Conservation (phyloP, 306 rosid species). For the Pyrus pyrifolia region DNA sequence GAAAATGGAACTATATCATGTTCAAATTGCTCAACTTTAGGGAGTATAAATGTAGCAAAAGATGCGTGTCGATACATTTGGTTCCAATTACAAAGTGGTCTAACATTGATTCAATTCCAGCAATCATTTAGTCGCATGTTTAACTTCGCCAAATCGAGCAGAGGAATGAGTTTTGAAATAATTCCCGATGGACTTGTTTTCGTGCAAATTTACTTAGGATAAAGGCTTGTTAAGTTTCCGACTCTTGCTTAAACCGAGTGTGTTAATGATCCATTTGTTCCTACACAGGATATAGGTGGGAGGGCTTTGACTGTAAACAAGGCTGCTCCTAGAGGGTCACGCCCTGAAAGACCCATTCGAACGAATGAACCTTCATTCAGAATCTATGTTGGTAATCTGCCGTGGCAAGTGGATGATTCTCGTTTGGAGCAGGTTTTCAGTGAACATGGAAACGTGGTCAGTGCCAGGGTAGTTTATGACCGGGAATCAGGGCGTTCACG, state of each 20-base stretch:
- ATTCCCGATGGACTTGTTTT: neutral
- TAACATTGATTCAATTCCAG: neutral
- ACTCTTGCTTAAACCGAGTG: neutral
- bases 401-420: constrained; percentile 56
- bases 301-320: constrained; percentile 37
- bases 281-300: constrained; percentile 27
- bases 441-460: constrained; percentile 66
- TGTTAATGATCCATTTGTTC: neutral
- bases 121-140: neutral
- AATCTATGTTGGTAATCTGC: constrained; percentile 28
- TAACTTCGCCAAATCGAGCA: neutral
- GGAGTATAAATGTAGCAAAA: neutral
- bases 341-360: constrained; percentile 23
- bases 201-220: neutral
- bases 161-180: neutral
- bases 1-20: too few relatives aligned
- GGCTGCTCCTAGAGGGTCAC: constrained; percentile 42
- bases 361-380: constrained; percentile 24
- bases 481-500: constrained; percentile 78
- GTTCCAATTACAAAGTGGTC: neutral
- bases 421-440: constrained; percentile 71
- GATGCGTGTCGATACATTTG: neutral
- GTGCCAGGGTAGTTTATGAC: constrained; percentile 59
- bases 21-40: neutral
- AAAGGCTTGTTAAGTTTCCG: neutral